These are phyloP conservation scores for Bretziella fagacearum DNA, from an alignment of 2,329 filamentous ascomycete genomes.

Conservation along the genomic window DNA sequence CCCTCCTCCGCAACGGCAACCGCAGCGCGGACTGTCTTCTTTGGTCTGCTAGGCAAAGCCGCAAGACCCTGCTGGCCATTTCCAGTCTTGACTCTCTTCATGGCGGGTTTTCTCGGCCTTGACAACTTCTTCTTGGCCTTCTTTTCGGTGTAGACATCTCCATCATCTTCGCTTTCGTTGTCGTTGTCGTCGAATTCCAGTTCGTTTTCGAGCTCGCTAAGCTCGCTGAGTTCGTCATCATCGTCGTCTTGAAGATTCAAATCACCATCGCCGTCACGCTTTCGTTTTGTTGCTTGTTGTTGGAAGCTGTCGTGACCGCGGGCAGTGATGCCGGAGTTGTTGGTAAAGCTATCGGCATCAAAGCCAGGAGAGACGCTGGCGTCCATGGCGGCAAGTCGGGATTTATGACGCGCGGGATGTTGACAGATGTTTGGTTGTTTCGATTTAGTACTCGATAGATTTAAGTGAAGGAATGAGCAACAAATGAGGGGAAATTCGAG, in stretches of 20 bases:
- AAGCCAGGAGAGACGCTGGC: slow-evolving; percentile 35
- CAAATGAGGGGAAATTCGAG: background rate
- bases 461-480: background rate
- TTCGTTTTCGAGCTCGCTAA: slow-evolving; percentile 23
- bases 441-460: background rate
- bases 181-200: slow-evolving; percentile 29
- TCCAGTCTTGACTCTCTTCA: slow-evolving; percentile 43
- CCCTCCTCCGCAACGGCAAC: slow-evolving; percentile 20
- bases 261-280: slow-evolving; percentile 30
- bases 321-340: slow-evolving; percentile 39
- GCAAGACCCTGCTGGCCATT: slow-evolving; percentile 33
- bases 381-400: slow-evolving; percentile 21
- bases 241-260: slow-evolving; percentile 25
- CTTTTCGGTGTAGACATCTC: slow-evolving; percentile 26
- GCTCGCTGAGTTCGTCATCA: slow-evolving; percentile 24
- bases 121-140: slow-evolving; percentile 24
- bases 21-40: slow-evolving; percentile 38
- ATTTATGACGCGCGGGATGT: background rate
- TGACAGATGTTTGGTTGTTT: background rate
- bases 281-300: slow-evolving; percentile 31
- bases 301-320: background rate
- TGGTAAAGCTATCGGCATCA: slow-evolving; percentile 31
- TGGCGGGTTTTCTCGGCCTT: slow-evolving; percentile 36
- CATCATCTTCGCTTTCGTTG: slow-evolving; percentile 26
- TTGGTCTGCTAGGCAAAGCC: slow-evolving; percentile 35